A percentile compares a stretch with the other conserved stretches of the same genome.
These are phyloP conservation scores for Wickerhamomyces strasburgensis DNA, from an alignment of 805 yeast genomes.

Conservation along the genomic window DNA sequence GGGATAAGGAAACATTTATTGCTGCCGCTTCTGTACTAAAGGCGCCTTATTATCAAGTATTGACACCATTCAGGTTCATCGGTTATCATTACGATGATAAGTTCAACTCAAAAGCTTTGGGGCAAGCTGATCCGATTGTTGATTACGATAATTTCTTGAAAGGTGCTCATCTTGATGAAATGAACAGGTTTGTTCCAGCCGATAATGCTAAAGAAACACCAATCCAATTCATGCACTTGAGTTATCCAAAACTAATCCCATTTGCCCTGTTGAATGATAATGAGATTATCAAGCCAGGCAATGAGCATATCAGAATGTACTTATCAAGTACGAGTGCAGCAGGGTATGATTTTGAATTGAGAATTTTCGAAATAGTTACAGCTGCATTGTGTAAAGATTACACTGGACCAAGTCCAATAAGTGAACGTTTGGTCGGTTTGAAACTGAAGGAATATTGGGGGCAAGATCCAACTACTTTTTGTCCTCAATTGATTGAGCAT, in stretches of 20 bases:
- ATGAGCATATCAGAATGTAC: constrained; percentile 31
- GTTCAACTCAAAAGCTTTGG: constrained; percentile 36
- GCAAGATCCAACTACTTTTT: constrained; percentile 24
- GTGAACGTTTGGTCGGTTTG: constrained; percentile 23
- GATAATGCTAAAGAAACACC: constrained; percentile 15
- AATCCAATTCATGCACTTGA: constrained; percentile 49
- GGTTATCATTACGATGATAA: constrained; percentile 27
- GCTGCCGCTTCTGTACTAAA: constrained; percentile 52
- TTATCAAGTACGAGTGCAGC: constrained; percentile 19
- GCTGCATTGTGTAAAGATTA: constrained; percentile 32
- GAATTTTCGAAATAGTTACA: constrained; percentile 35
- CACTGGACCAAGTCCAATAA: constrained; percentile 19
- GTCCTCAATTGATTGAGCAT: constrained; percentile 31
- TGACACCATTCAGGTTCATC: constrained; percentile 29
- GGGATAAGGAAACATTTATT: constrained; percentile 65
- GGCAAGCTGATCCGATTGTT: constrained; percentile 35
- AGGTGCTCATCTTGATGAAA: constrained; percentile 17
- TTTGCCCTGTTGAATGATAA: constrained; percentile 24
- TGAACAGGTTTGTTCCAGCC: constrained; percentile 13
- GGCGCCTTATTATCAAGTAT: constrained; percentile 43
- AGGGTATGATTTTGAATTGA: constrained; percentile 36
- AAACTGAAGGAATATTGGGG: constrained; percentile 26
- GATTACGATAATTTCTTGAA: constrained; percentile 24
- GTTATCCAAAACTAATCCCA: constrained; percentile 49
- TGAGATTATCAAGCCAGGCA: constrained; percentile 22